Conservation (phyloP, 768 basidiomycete genomes). For the Russula emetica region DNA sequence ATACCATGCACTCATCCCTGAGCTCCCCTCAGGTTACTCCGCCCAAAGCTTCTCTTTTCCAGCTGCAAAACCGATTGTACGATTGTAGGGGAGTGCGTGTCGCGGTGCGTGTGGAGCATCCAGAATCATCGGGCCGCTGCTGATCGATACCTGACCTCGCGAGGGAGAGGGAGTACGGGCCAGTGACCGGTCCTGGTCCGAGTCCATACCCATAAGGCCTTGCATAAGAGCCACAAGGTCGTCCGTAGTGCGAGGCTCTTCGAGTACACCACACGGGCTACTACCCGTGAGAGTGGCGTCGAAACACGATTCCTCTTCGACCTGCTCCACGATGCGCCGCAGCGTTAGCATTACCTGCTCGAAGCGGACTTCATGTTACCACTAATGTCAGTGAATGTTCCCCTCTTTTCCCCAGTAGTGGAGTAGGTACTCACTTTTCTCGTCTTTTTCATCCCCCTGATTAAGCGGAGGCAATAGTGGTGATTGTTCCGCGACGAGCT, state of each 20-base stretch:
- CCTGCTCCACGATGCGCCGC: slow-evolving; percentile 15
- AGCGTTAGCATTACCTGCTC: slow-evolving; percentile 11
- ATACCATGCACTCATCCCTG: not conserved
- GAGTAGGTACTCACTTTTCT: not conserved
- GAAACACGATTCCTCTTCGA: slow-evolving; percentile 8
- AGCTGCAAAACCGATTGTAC: slow-evolving; percentile 6
- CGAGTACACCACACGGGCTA: slow-evolving; percentile 13
- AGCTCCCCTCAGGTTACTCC: not conserved
- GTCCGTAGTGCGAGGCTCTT: slow-evolving; percentile 9
- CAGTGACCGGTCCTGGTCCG: not conserved
- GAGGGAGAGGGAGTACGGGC: not conserved
- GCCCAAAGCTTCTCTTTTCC: slow-evolving; percentile 2
- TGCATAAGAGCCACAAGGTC: slow-evolving; percentile 16
- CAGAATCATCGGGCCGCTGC: not conserved
- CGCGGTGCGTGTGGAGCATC: not conserved
- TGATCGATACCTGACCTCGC: not conserved
- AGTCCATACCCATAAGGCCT: slow-evolving; percentile 8
- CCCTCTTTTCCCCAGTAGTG: not conserved
- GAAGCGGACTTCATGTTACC: slow-evolving; percentile 1
- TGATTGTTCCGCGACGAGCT: slow-evolving; percentile 7
- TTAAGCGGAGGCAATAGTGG: slow-evolving; percentile 1
- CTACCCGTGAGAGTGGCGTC: slow-evolving; percentile 2
- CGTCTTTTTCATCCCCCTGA: not conserved
- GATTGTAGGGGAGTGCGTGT: not conserved
- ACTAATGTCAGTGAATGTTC: not conserved